Conservation (phyloP, 1,139 yeast species). For the Yamadazyma blattariae region DNA sequence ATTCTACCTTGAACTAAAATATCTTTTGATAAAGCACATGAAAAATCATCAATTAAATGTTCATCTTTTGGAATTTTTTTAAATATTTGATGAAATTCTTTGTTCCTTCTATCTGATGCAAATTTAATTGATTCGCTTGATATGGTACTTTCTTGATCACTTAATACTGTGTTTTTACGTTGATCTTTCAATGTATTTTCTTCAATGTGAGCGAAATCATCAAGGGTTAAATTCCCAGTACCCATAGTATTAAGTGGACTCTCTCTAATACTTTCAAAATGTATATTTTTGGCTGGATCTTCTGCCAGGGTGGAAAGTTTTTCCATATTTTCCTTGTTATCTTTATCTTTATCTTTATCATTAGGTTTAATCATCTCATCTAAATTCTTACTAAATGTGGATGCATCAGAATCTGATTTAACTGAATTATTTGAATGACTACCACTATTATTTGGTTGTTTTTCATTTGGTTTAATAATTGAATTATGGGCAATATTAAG, state of each 20-base stretch:
- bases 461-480: conserved; percentile 3
- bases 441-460: no score
- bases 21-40: conserved; percentile 72
- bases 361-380: conserved; percentile 15
- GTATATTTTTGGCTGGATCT: conserved; percentile 23
- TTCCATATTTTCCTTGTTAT: background rate
- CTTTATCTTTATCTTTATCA: background rate
- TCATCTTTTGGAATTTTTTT: conserved; percentile 54
- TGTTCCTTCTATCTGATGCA: conserved; percentile 48
- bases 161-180: conserved; percentile 1
- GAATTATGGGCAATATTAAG: conserved; percentile 27
- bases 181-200: conserved; percentile 7
- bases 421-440: conserved; percentile 2
- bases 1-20: conserved; percentile 70
- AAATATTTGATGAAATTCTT: conserved; percentile 62
- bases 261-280: conserved; percentile 58
- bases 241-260: conserved; percentile 66
- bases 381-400: conserved; percentile 17
- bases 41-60: conserved; percentile 57
- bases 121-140: conserved; percentile 20
- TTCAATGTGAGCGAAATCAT: conserved; percentile 38
- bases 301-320: no score
- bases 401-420: conserved; percentile 8
- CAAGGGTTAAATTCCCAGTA: conserved; percentile 64
- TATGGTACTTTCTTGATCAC: conserved; percentile 8